Evolutionary conservation across 1,284 basidiomycete species (phyloP), one percentile per base, ranked within the genome.

Genomic region (Blastosporella zonata): DNA sequence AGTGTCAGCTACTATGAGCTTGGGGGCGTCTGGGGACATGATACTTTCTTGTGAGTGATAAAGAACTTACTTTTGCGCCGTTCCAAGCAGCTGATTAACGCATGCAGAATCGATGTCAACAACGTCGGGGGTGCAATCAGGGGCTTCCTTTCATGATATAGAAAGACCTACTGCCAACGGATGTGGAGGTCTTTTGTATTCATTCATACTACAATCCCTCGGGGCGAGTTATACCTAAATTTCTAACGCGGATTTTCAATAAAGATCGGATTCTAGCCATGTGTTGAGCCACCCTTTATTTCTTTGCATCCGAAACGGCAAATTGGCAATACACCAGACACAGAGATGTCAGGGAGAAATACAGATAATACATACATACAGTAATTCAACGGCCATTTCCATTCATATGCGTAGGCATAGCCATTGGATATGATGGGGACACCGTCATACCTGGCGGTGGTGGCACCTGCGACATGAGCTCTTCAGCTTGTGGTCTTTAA

Each of bases 1-100:
- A 73, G 78, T 52, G 97, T 99, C 25, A 87, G 90, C 50, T 99
- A 98, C 69, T 99, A 96, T 67, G 97, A 99, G 71, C 79, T 99
- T 6, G 95, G 97, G 33, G 94, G 96, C 3, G 95, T 98, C 12
- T 98, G 94, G 91, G 97, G 97, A 1, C 93, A 95, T 63, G 95
- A 99, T 70, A 97, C 93, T 22, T 99, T 99, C 73, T 73, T 99
- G 73, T 77, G 53, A 67, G 72, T 68, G 1, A 9, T 31, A 4
- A 36, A 25, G 44, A 36, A 28, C 47, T 21, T 27, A 22, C 17
- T n/a, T 38, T 21, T 49, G 51, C 43, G 10, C 10, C 36, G 31
- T 25, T 43, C 22, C 20, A 29, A 27, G 37, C 49, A n/a, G 50
- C 44, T 52, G 10, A 38, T 38, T 27, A 1, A 50, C 36, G 13